Evolutionary conservation across 352 stramenopile species (phyloP).

Genomic region (Phytophthora hibernalis): DNA sequence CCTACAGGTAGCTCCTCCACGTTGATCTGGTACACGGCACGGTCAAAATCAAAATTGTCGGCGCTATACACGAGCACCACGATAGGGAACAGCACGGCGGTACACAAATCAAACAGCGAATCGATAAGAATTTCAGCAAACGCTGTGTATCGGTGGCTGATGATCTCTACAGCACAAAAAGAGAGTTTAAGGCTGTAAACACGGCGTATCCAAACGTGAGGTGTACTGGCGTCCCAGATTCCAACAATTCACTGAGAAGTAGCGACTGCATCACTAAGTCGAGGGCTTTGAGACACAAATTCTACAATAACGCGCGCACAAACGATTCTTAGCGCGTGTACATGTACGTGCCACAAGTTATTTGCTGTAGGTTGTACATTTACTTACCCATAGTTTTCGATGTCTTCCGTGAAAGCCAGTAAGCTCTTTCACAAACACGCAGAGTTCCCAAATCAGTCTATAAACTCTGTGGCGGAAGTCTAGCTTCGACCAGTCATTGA

Average conservation of each 20-base stretch:
- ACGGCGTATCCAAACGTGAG: conserved; percentile 30
- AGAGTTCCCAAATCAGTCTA: conserved; percentile 25
- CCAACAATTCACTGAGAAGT: conserved; percentile 34
- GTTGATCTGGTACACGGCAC: conserved; percentile 28
- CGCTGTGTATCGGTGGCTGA: conserved; percentile 26
- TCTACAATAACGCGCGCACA: conserved; percentile 22
- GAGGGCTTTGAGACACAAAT: conserved; percentile 39
- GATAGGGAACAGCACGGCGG: conserved; percentile 43
- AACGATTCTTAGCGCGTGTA: neutral
- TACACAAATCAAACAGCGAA: conserved; percentile 45
- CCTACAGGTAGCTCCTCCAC: conserved; percentile 27
- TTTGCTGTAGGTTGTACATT: neutral
- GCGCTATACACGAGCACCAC: conserved; percentile 31
- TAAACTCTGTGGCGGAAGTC: neutral
- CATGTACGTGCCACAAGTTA: neutral
- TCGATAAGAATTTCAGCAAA: conserved; percentile 48
- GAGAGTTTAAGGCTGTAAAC: conserved; percentile 31
- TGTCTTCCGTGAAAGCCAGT: conserved; percentile 36
- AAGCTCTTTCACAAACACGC: conserved; percentile 30
- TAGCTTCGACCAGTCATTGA: conserved; percentile 1
- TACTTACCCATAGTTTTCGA: conserved; percentile 47
- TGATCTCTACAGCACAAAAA: conserved; percentile 34
- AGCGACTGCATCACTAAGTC: conserved; percentile 40
- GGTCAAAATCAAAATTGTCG: conserved; percentile 41
- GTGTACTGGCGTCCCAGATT: conserved; percentile 32